Evolutionary conservation across 768 basidiomycete species (phyloP), one percentile per base, ranked within the genome.

Genomic region (Trichaptum fuscoviolaceum): DNA sequence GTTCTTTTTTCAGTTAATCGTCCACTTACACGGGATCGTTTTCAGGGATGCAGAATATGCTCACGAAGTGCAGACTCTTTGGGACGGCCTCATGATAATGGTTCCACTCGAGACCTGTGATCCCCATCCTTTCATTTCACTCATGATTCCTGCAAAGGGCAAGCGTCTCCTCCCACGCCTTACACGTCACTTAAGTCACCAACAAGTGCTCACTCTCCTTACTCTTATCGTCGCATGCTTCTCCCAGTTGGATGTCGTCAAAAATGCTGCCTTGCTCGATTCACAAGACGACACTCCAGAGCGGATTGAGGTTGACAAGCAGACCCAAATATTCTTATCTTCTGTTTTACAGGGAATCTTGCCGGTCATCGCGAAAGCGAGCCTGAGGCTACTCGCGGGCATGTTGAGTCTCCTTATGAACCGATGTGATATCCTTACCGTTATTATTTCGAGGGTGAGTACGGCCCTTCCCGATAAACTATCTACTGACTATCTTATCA

Each of bases 71-170:
- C 87, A 91, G 66, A 78, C 84, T 67, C 81, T 98, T 63, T 99
- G 95, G 93, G 82, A 86, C 66, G 86, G 85, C 35, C 76, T 96
- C 27, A 83, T 88, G 70, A 92, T 99, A n/a, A 89, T 92, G 82
- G 88, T 92, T 5, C 94, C 95, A 57, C 84, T 99, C 20, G 95
- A 95, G 74, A 91, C 92, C n/a, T 96, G 96, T 75, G 84, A 91
- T 69, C 96, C 96, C 2, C 97, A 99, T 79, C 97, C 97, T 1
- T 98, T 99, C 79, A 88, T 99, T 70, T 95, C 96, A 2, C 83
- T 99, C 35, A 84, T 99, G 62, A 84, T 83, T 23, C 89, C 93
- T 4, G 85, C 85, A 70, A 99, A 99, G 77, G 97, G 97, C 66
- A 99, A 98, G 80, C 89, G 89, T 68, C 84, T 99, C 26, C 82